phyloP scores from a whole-genome alignment of 495 filamentous ascomycete species.

The Cudoniella acicularis region DNA sequence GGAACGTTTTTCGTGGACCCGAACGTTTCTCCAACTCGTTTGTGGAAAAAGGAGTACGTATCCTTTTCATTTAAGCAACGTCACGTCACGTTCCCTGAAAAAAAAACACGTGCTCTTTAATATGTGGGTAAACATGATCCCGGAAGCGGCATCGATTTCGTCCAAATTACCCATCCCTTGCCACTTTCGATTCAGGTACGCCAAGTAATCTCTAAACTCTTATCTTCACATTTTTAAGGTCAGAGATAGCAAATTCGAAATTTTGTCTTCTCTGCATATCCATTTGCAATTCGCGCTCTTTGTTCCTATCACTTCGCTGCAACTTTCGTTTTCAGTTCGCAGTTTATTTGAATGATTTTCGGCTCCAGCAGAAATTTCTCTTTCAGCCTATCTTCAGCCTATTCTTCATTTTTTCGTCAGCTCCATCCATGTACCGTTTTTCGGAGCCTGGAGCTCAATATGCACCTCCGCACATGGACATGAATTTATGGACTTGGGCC shows the following conservation, averaged over 20 bases:
- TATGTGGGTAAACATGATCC: background rate
- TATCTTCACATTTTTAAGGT: background rate
- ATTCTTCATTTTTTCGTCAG: too few relatives aligned
- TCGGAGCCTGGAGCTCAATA: background rate
- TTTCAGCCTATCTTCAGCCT: too few relatives aligned
- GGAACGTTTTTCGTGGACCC: background rate
- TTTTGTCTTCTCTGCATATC: background rate
- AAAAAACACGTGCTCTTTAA: background rate
- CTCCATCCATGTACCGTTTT: background rate
- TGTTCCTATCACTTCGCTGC: too few relatives aligned
- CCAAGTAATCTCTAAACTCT: background rate
- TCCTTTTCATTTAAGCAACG: background rate
- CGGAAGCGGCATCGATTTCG: background rate
- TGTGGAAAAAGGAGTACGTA: background rate
- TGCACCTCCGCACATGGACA: background rate
- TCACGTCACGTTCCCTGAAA: background rate
- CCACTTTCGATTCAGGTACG: background rate
- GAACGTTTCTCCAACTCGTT: background rate
- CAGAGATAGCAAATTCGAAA: background rate
- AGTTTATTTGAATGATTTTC: too few relatives aligned
- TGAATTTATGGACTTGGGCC: background rate
- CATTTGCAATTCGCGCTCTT: too few relatives aligned
- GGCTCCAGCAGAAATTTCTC: too few relatives aligned
- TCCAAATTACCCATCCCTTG: background rate
- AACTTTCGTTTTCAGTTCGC: too few relatives aligned